phyloP scores from a whole-genome alignment of 2,329 filamentous ascomycete species.

The Scytalidium lignicola region DNA sequence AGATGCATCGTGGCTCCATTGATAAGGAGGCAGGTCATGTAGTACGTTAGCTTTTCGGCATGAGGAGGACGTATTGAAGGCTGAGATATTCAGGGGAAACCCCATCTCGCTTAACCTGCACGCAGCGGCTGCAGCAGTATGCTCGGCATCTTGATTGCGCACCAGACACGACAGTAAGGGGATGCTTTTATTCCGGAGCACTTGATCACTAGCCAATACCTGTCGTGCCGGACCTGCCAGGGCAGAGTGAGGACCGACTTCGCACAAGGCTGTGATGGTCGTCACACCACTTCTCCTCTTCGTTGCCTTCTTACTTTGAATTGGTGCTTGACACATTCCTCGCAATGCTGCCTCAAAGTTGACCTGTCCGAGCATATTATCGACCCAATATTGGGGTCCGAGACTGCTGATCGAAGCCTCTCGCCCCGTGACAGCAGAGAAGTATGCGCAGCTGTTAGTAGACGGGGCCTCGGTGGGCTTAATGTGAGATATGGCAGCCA shows the following conservation, averaged over 20 bases:
- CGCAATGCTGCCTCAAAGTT: conserved; percentile 36
- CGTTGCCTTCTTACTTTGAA: background rate
- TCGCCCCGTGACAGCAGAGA: no score
- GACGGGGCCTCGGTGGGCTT: no score
- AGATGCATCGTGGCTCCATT: conserved; percentile 17
- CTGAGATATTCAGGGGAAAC: conserved; percentile 36
- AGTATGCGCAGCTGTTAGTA: no score
- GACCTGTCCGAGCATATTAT: conserved; percentile 41
- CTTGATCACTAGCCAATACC: conserved; percentile 28
- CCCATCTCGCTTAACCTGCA: conserved; percentile 42
- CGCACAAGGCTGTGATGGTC: conserved; percentile 17
- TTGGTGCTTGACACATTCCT: conserved; percentile 11
- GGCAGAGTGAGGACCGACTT: conserved; percentile 33
- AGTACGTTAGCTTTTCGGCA: conserved; percentile 12
- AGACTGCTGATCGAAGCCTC: no score
- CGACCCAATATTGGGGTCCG: conserved; percentile 38
- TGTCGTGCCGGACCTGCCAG: conserved; percentile 29
- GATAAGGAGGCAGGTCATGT: conserved; percentile 17
- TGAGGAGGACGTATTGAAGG: conserved; percentile 40
- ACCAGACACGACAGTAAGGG: conserved; percentile 35
- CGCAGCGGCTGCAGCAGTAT: conserved; percentile 39
- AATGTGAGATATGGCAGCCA: background rate
- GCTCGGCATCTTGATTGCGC: conserved; percentile 45
- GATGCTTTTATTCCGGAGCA: conserved; percentile 12
- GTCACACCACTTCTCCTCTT: conserved; percentile 2